These are phyloP conservation scores for Rosa multiflora DNA, from an alignment of 306 rosid genomes.

Conservation along the genomic window DNA sequence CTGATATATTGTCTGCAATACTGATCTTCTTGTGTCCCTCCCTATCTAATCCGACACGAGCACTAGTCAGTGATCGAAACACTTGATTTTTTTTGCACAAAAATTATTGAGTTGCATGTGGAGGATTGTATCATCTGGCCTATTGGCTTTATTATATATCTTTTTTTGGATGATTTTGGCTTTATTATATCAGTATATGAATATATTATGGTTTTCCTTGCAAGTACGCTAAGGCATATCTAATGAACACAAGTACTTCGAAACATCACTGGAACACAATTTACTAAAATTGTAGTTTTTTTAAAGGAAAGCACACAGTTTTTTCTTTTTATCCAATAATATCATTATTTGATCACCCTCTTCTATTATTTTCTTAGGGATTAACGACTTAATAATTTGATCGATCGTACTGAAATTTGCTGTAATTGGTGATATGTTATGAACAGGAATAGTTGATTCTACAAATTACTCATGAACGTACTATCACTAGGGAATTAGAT, in stretches of 20 bases:
- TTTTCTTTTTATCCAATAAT: neutral
- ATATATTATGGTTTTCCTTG: neutral
- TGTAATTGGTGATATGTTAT: neutral
- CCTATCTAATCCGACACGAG: neutral
- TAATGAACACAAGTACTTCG: neutral
- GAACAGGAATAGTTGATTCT: neutral
- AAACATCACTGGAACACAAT: neutral
- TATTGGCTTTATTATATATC: neutral
- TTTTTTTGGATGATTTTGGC: too few species aligned
- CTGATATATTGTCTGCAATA: neutral
- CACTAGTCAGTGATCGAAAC: neutral
- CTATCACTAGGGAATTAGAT: neutral
- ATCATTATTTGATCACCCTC: neutral
- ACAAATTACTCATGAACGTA: too few species aligned
- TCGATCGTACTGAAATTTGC: neutral
- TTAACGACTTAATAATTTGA: neutral
- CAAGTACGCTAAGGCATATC: neutral
- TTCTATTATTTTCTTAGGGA: neutral
- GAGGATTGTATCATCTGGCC: neutral
- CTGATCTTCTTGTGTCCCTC: slow-evolving; percentile 10
- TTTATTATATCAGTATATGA: neutral
- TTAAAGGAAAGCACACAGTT: neutral
- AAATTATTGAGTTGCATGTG: slow-evolving; percentile 7
- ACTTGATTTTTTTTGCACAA: neutral
- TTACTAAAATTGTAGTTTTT: neutral